Evolutionary conservation across 1,139 yeast species (phyloP), one percentile per base, ranked within the genome.

Genomic region (Suhomyces anneliseae): DNA sequence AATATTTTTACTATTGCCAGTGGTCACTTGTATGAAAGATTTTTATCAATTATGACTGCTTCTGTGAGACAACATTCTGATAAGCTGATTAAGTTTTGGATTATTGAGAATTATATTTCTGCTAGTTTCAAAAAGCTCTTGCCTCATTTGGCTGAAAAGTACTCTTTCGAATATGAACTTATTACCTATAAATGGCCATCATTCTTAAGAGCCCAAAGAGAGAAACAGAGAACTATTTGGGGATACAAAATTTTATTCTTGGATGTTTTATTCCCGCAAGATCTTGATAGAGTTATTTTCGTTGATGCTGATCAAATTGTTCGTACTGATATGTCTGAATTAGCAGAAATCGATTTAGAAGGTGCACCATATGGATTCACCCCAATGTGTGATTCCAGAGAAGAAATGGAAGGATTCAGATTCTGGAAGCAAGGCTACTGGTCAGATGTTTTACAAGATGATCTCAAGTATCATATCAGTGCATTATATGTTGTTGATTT

Each of bases 381-480:
- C 0, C 96, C 96, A 14, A 88, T 89, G 96, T 82, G 96, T 55
- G 95, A 89, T 46, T 83, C 92, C 1, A 73, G 93, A 43, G 65
- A 69, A 31, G 96, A 87, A 55, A 87, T 86, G 85, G 92, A 86
- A 57, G 96, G 95, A 0, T 87, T 78, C 62, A 72, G 96, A 47
- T 93, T 93, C 68, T 93, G 99, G 99, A 86, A 90, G 59, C 81
- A 82, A 53, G 98, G 98, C 0, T 93, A 90, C 64, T 93, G 99
- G 99, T 69, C 81, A 47, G 74, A 75, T 5, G 78, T 80, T 29
- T 69, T 92, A 38, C 76, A 79, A 34, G 83, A 79, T 34, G 78
- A 80, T 29, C 67, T 72, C 37, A 78, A 78, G 51, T 93, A 93
- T 61, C 97, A 90, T 63, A 88, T 90, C 52, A 85, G 95, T 64